Evolutionary conservation across 1,284 basidiomycete species (phyloP), one percentile per base, ranked within the genome.

Genomic region (Irpex rosettiformis): DNA sequence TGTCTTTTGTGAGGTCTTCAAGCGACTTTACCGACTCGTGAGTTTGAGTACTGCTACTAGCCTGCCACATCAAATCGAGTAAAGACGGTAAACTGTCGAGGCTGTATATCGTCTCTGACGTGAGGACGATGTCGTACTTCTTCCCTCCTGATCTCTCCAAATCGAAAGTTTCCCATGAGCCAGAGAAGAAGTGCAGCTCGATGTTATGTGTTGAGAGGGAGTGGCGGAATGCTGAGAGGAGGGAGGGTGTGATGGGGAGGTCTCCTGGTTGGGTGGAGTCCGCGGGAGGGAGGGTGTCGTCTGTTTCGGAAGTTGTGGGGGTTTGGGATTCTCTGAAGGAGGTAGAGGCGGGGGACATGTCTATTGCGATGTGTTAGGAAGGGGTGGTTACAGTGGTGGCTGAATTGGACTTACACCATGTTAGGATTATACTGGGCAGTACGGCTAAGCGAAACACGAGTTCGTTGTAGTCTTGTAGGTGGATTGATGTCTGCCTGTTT

Each of bases 41-140:
- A 21, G 42, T 42, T 21, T 58, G 61, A 21, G 42, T 42, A 22
- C 72, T 18, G 5, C 30, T 37, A 8, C 13, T 74, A 10, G 79
- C 76, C 3, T 66, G 58, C 58, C 72, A 70, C 67, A 89, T 65
- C n/a, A 87, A 75, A 27, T 75, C 68, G 11, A 94, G 75, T 22
- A 98, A 76, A n/a, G 85, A 75, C 0, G 76, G 76, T 0, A 97
- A 78, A 59, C 84, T 89, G 0, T 86, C 81, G 25, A 81, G 75
- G 8, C 86, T 79, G 69, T 99, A 98, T 28, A 98, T 94, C 22
- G 96, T 98, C 76, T 99, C 96, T 21, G 93, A 92, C 0, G 93
- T 94, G 51, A 98, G 74, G 1, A 96, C 75, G 52, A 96, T 62
- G 65, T 94, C 83, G 70, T 91, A 94, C 4, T 59, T 56, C 51